Percentiles rank a stretch among this genome's conserved stretches.
These are phyloP conservation scores for Tricholoma bakamatsutake DNA, from an alignment of 768 basidiomycete species.

Conservation along the genomic window DNA sequence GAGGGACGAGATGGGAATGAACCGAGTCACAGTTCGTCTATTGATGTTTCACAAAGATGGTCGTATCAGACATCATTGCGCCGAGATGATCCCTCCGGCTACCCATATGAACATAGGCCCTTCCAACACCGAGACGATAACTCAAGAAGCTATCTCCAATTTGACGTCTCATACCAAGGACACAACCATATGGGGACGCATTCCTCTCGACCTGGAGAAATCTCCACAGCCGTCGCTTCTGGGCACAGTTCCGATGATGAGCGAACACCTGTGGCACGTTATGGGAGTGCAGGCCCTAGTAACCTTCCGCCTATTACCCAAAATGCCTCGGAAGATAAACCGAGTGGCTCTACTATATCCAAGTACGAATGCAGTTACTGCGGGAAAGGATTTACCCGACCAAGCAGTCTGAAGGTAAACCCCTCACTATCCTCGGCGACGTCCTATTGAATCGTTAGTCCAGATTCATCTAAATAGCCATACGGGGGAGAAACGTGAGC, in stretches of 20 bases:
- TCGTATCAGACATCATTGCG: neutral
- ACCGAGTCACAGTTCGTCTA: neutral
- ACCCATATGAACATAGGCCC: neutral
- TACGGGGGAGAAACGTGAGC: constrained; percentile 80
- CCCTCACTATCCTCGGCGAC: constrained; percentile 8
- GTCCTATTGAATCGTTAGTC: constrained; percentile 6
- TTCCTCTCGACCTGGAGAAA: constrained; percentile 4
- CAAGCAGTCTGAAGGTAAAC: constrained; percentile 73
- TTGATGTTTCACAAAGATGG: neutral
- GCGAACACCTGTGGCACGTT: constrained; percentile 11
- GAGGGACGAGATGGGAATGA: constrained; percentile 1
- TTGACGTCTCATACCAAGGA: neutral
- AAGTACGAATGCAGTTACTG: constrained; percentile 79
- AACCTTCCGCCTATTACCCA: neutral
- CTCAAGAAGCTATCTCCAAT: neutral
- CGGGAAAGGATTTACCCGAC: constrained; percentile 76
- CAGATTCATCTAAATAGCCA: constrained; percentile 84
- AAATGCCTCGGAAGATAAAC: constrained; percentile 6
- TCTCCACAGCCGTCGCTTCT: constrained; percentile 5
- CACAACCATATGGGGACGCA: neutral
- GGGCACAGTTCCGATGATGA: constrained; percentile 9
- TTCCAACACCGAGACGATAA: neutral
- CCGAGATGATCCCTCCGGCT: neutral
- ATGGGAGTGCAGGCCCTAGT: constrained; percentile 1
- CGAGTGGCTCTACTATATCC: constrained; percentile 25